Evolutionary conservation across 805 yeast species (phyloP), one percentile per base, ranked within the genome.

Genomic region (Wickerhamomyces hampshirensis): DNA sequence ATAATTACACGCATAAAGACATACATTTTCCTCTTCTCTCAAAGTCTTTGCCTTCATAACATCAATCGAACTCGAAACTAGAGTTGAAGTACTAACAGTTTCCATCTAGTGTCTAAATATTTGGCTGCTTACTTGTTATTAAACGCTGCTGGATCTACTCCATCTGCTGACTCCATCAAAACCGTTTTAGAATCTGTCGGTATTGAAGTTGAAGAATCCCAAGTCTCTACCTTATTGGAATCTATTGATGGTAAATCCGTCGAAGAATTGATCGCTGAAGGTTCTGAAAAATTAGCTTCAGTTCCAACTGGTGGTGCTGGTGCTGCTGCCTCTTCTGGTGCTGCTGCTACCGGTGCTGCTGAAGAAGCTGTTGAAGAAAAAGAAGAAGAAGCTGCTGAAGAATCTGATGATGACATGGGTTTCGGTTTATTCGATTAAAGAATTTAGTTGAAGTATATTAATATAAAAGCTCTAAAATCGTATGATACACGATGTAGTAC

Each of bases 101-200:
- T 3, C 11, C 15, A 11, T 15, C 15, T 29, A 51, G 57, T 53
- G 58, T 53, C 58, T 41, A 93, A 88, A 85, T 91, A 91, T 82
- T 84, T 93, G 75, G 98, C 98, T 75, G 98, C 98, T 72, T 93
- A 93, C 80, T 84, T 93, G 73, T 84, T 91, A 75, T 81, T 93
- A 73, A 88, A 83, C 75, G 88, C 93, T 69, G 96, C 96, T 72
- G 98, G 98, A 69, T 68, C 88, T 66, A 64, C 93, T 61, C 98
- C 98, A 73, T 75, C 95, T 57, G 94, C 95, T 59, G 80, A 84
- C 63, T 91, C 87, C 70, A 77, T 93, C 77, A 73, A 85, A 71
- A 61, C 82, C 57, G 83, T 93, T 62, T 80, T 93, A 66, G 83
- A 85, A 66, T 74, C 98, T 42, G 98, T 91, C 61, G 97, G 97